phyloP scores from a whole-genome alignment of 768 basidiomycete genomes.

The Paxillus ammoniavirescens region DNA sequence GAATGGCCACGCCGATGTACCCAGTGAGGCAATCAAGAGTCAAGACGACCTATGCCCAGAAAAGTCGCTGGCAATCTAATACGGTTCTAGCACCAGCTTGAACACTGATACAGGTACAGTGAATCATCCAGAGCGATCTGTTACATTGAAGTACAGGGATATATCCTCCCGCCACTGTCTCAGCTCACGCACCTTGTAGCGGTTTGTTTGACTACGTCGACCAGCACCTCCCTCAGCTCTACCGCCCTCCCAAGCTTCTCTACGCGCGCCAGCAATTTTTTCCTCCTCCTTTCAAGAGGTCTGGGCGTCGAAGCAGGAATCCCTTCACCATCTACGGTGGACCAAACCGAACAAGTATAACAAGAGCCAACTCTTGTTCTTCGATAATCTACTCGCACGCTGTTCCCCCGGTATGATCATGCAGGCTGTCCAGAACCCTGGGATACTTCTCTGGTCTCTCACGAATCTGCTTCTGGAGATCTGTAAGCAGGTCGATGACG shows the following conservation, averaged over 20 bases:
- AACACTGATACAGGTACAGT: too few species aligned
- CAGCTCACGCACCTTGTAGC: too few species aligned
- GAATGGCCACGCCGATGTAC: too few species aligned
- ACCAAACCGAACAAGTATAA: conserved; percentile 19
- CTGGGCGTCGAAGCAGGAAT: conserved; percentile 22
- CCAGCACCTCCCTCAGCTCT: conserved; percentile 22
- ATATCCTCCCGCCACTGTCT: too few species aligned
- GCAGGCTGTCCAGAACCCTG: conserved; percentile 23
- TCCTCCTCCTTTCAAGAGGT: conserved; percentile 17
- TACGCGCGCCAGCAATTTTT: conserved; percentile 15
- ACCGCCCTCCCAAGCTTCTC: conserved; percentile 21
- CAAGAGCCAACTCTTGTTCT: conserved; percentile 24
- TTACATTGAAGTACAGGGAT: too few species aligned
- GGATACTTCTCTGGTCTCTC: conserved; percentile 23
- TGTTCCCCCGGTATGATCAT: conserved; percentile 21
- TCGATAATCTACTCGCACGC: conserved; percentile 25
- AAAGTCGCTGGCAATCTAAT: too few species aligned
- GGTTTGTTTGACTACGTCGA: background rate
- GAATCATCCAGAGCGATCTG: too few species aligned
- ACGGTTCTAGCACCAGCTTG: too few species aligned
- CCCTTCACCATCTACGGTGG: conserved; percentile 27
- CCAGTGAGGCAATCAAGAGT: too few species aligned
- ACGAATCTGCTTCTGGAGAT: conserved; percentile 16
- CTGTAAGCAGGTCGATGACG: conserved; percentile 8
- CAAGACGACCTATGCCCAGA: too few species aligned